Evolutionary conservation across 2,329 filamentous ascomycete genomes (phyloP).

Genomic region (Penicillium palitans): DNA sequence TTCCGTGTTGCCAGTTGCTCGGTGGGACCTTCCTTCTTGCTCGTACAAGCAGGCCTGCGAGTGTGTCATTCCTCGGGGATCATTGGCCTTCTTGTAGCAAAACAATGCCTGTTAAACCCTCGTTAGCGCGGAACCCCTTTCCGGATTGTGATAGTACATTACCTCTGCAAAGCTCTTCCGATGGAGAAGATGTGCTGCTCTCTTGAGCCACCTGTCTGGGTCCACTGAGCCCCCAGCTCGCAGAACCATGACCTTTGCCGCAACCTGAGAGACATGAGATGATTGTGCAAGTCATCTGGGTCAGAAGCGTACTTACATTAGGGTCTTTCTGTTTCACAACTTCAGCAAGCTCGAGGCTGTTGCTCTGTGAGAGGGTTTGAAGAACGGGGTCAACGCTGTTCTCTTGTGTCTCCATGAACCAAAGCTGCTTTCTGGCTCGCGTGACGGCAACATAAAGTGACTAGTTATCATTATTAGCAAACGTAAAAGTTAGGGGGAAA

Average conservation of each 20-base stretch:
- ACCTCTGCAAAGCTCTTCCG: slow-evolving; percentile 26
- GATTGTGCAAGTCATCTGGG: neutral
- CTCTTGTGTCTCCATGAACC: slow-evolving; percentile 26
- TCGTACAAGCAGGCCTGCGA: slow-evolving; percentile 16
- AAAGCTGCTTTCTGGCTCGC: slow-evolving; percentile 27
- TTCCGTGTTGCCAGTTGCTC: slow-evolving; percentile 10
- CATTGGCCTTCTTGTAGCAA: slow-evolving; percentile 19
- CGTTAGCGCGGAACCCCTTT: neutral
- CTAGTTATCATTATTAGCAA: slow-evolving; percentile 13
- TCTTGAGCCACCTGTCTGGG: slow-evolving; percentile 22
- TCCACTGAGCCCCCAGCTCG: slow-evolving; percentile 23
- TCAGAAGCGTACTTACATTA: slow-evolving; percentile 1
- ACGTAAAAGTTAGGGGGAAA: neutral
- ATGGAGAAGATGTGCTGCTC: slow-evolving; percentile 23
- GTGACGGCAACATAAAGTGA: slow-evolving; percentile 35
- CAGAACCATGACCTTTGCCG: slow-evolving; percentile 18
- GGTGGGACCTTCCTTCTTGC: slow-evolving; percentile 14
- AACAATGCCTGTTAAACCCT: slow-evolving; percentile 14
- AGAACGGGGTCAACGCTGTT: slow-evolving; percentile 15
- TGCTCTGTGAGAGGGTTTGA: slow-evolving; percentile 12
- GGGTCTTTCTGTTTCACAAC: slow-evolving; percentile 16
- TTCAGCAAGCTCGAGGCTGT: slow-evolving; percentile 15
- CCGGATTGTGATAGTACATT: neutral
- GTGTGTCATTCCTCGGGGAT: slow-evolving; percentile 12
- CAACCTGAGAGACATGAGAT: slow-evolving; percentile 10